Evolutionary conservation across 345 rosid species (phyloP), one percentile per base, ranked within the genome.

Genomic region (Eucalyptus pumila): DNA sequence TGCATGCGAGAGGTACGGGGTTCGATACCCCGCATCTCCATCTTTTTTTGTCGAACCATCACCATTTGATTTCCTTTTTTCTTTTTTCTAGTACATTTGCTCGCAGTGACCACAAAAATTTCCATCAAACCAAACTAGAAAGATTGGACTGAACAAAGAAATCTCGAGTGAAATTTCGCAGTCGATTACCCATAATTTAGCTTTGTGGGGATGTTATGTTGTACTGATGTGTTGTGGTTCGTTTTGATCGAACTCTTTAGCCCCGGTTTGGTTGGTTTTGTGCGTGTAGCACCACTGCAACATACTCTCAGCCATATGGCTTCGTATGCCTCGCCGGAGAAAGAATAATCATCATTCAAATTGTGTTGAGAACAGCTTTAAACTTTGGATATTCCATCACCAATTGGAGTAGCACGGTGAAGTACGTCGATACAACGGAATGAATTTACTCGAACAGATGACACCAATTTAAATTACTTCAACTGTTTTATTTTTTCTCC

Each of bases 1-100:
- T 91, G 94, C 95, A 94, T 94, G 94, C 93, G 93, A 93, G 95
- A 93, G 94, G 94, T 90, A 93, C 93, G 93, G 93, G 93, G 94
- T 91, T 93, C 92, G 93, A 93, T 93, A 90, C 94, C 92, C 92
- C 92, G 91, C 94, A 90, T 93, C 94, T 91, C 94, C 92, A 92
- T 49, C 3, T 2, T 10, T 76, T 76, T 76, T 6, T 4, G 76
- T 8, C 0, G 76, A 65, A 8, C 40, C 40, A 65, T 65, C 76
- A n/a, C 9, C 40, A 65, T 65, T 2, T 14, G 17, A 65, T 65
- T 62, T 62, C 34, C 10, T 14, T 37, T 15, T 24, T 56, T 7
- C 3, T 51, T 19, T 0, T 52, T 56, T 34, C 1, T 3, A 5
- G 13, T 7, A 69, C 5, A 32, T 34, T 69, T 69, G 24, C 44